Evolutionary conservation across 2,329 filamentous ascomycete genomes (phyloP), one percentile per base, ranked within the genome.

Genomic region (Aspergillus versicolor): DNA sequence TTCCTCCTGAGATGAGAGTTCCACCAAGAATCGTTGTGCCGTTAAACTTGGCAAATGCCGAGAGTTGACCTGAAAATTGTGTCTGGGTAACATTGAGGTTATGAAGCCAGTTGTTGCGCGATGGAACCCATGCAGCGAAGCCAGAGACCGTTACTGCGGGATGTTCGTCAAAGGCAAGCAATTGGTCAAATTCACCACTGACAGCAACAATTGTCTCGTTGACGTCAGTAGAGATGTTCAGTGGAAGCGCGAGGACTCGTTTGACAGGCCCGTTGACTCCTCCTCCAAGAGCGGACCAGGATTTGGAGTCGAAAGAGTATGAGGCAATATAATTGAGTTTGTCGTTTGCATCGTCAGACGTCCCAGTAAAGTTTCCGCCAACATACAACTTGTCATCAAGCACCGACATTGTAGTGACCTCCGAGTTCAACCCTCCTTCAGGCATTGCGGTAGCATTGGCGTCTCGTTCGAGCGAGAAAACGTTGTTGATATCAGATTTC

Each of bases 61-160:
- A 89, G 45, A 99, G 81, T 55, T 86, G 78, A 38, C 94, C 95
- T 57, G 82, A 81, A 65, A 95, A 83, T 6, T 84, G 80, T 54
- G 90, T 86, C 32, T 86, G 81, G 7, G 83, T 76, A 6, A 84
- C 78, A 37, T 86, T 74, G 17, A 97, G 77, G 64, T 95, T 94
- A 69, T 91, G 86, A 15, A 99, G 80, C 94, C 94, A 99, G 70
- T 94, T 94, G 57, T 81, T 82, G 60, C 83, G 81, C 3, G 92
- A 95, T 3, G 90, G 90, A 7, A 97, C 88, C 94, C 94, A 99
- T 38, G 97, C 81, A 13, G 91, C 93, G 67, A 99, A 91, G 2
- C 92, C 92, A 50, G 85, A 75, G 0, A 87, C 89, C 8, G 82
- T 67, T 27, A 87, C 81, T 9, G 85, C 82, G 6, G 81, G 73